phyloP scores from a whole-genome alignment of 495 filamentous ascomycete genomes.

The Podospora anserina region DNA sequence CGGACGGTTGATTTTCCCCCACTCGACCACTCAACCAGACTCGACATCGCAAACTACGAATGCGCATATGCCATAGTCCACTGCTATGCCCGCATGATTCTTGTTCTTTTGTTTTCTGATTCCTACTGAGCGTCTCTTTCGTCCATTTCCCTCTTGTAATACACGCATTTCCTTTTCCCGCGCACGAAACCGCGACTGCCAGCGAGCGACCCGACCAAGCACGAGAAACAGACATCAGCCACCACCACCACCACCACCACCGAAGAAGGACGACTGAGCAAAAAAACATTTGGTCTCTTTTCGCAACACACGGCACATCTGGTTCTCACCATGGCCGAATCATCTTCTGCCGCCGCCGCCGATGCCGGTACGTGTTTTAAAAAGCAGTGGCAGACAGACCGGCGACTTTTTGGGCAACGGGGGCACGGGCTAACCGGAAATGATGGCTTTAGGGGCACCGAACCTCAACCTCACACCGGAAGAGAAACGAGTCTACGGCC shows the following conservation, averaged over 20 bases:
- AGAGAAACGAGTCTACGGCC: constrained; percentile 88
- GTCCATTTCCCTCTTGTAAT: neutral
- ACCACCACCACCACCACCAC: constrained; percentile 10
- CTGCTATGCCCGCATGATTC: constrained; percentile 1
- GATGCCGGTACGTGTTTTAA: constrained; percentile 29
- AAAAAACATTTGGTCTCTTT: neutral
- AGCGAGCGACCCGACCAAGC: neutral
- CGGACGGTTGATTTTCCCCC: neutral
- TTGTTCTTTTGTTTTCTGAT: neutral
- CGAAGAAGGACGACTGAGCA: neutral
- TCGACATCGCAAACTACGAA: neutral
- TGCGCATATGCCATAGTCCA: neutral
- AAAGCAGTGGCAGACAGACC: neutral
- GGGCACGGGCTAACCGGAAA: constrained; percentile 7
- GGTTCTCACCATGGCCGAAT: constrained; percentile 32
- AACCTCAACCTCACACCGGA: constrained; percentile 85
- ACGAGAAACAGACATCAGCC: neutral
- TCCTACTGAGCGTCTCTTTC: neutral
- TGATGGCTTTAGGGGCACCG: constrained; percentile 47
- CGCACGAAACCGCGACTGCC: neutral
- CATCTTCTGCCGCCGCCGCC: constrained; percentile 19
- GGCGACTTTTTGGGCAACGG: neutral
- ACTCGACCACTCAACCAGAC: neutral
- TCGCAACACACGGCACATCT: constrained; percentile 17
- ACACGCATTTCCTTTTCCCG: neutral